A percentile compares a stretch with the other conserved stretches of the same genome.
phyloP scores from a whole-genome alignment of 306 rosid species.

The Quercus cerris region DNA sequence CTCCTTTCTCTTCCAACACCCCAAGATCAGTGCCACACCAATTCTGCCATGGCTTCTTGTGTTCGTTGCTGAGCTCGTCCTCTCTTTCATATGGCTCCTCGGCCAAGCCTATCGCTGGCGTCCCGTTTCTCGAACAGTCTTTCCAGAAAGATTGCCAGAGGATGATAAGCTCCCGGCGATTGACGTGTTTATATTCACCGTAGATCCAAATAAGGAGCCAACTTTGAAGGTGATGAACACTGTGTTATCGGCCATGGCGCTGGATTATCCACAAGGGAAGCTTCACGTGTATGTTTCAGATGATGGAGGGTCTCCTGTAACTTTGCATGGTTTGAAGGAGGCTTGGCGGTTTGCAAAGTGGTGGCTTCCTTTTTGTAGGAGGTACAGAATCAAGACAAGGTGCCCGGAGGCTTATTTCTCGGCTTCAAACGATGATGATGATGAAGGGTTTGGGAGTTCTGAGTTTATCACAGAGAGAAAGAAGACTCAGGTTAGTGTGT shows the following conservation, averaged over 20 bases:
- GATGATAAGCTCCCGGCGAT: slow-evolving; percentile 52
- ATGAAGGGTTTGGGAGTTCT: slow-evolving; percentile 14
- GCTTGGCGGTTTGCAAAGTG: slow-evolving; percentile 52
- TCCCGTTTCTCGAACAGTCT: slow-evolving; percentile 46
- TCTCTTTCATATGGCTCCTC: slow-evolving; percentile 62
- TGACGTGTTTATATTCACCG: slow-evolving; percentile 71
- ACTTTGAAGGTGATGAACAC: slow-evolving; percentile 64
- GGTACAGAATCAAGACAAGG: slow-evolving; percentile 38
- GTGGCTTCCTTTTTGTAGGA: slow-evolving; percentile 70
- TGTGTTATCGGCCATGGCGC: slow-evolving; percentile 66
- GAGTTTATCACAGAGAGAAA: slow-evolving; percentile 33
- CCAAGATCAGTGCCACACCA: slow-evolving; percentile 14
- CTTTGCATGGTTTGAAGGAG: slow-evolving; percentile 44
- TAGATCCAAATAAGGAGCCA: slow-evolving; percentile 69
- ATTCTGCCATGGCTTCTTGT: slow-evolving; percentile 51
- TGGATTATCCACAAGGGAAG: slow-evolving; percentile 66
- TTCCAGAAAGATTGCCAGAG: slow-evolving; percentile 52
- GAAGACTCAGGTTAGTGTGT: slow-evolving; percentile 27
- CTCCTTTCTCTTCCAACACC: slow-evolving; percentile 34
- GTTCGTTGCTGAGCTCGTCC: slow-evolving; percentile 53
- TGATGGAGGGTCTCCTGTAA: slow-evolving; percentile 57
- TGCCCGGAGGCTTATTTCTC: slow-evolving; percentile 70
- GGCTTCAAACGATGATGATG: slow-evolving; percentile 17
- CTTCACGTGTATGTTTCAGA: slow-evolving; percentile 76
- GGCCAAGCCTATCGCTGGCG: slow-evolving; percentile 56